Conservation (phyloP, 1,284 basidiomycete species). For the Ustilago lituana region DNA sequence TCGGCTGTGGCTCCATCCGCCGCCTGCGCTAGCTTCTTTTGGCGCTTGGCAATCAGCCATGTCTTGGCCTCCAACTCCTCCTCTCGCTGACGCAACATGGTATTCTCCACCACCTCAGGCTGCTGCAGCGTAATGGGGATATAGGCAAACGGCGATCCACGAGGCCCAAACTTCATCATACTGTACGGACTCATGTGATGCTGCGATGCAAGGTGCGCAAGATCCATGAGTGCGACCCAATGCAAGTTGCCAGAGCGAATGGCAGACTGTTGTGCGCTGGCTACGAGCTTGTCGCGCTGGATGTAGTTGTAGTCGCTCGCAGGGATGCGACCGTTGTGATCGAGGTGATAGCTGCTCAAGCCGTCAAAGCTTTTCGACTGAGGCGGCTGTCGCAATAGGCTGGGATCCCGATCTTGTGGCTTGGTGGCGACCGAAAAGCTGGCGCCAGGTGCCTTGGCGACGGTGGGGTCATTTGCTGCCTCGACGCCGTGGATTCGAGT, state of each 20-base stretch:
- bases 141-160: slow-evolving; percentile 62
- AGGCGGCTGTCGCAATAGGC: slow-evolving; percentile 33
- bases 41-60: slow-evolving; percentile 39
- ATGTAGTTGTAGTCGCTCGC: slow-evolving; percentile 40
- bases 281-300: slow-evolving; percentile 50
- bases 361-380: slow-evolving; percentile 25
- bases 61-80: slow-evolving; percentile 43
- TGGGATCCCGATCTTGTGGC: slow-evolving; percentile 43
- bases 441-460: slow-evolving; percentile 38
- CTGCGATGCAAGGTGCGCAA: slow-evolving; percentile 61
- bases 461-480: slow-evolving; percentile 26
- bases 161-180: slow-evolving; percentile 57
- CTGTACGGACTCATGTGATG: slow-evolving; percentile 63
- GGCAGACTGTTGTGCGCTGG: slow-evolving; percentile 46
- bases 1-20: not conserved
- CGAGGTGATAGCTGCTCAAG: slow-evolving; percentile 35
- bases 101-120: slow-evolving; percentile 45
- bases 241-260: slow-evolving; percentile 45
- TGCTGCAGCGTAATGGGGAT: slow-evolving; percentile 62
- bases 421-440: slow-evolving; percentile 45
- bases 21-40: not conserved
- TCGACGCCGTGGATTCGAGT: slow-evolving; percentile 23
- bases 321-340: slow-evolving; percentile 46
- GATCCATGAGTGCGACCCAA: slow-evolving; percentile 61
- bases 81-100: slow-evolving; percentile 46